phyloP scores from a whole-genome alignment of 1,139 yeast genomes.

The Hansenula lynferdii region DNA sequence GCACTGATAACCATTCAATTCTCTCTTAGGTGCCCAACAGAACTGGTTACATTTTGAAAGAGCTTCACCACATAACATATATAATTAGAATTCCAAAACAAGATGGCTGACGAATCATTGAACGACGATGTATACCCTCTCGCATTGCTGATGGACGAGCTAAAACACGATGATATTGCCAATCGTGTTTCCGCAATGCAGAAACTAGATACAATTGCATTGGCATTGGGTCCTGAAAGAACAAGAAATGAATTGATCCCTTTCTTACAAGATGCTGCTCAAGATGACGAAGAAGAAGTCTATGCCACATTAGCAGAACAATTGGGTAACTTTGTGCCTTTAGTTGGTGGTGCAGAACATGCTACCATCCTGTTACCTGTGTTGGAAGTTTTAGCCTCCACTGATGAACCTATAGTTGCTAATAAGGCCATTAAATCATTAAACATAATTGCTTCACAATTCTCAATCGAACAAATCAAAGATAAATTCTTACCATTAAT shows the following conservation, averaged over 20 bases:
- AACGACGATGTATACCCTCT: slow-evolving; percentile 76
- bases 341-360: slow-evolving; percentile 79
- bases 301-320: slow-evolving; percentile 91
- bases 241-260: slow-evolving; percentile 88
- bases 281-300: slow-evolving; percentile 98
- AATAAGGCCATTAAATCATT: slow-evolving; percentile 91
- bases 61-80: not conserved
- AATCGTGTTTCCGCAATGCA: slow-evolving; percentile 95
- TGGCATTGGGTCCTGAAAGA: slow-evolving; percentile 93
- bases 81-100: not conserved
- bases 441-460: slow-evolving; percentile 60
- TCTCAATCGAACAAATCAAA: slow-evolving; percentile 63
- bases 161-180: slow-evolving; percentile 92
- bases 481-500: slow-evolving; percentile 71
- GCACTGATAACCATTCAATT: no score
- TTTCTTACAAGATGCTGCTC: slow-evolving; percentile 85
- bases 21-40: no score
- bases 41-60: no score
- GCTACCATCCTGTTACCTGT: slow-evolving; percentile 78
- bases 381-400: slow-evolving; percentile 82
- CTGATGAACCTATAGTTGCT: slow-evolving; percentile 97
- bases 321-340: slow-evolving; percentile 81
- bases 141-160: slow-evolving; percentile 94
- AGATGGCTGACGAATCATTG: slow-evolving; percentile 9
- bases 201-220: slow-evolving; percentile 87